These are phyloP conservation scores for Fraxinus americana DNA, from an alignment of 257 asterid genomes.

Conservation along the genomic window DNA sequence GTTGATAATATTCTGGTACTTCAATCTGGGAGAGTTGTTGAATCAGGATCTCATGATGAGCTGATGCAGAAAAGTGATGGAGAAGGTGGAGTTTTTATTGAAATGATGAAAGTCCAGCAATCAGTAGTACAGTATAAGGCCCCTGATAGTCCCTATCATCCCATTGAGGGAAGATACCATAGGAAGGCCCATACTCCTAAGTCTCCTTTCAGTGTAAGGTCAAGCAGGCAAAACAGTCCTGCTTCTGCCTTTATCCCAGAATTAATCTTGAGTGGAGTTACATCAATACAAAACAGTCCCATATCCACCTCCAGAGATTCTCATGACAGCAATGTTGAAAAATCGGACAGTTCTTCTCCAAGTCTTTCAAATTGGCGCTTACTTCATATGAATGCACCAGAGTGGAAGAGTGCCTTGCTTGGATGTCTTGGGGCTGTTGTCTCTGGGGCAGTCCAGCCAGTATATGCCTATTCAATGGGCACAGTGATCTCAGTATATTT, in stretches of 20 bases:
- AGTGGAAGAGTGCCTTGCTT: conserved; percentile 67
- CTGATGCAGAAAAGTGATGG: conserved; percentile 44
- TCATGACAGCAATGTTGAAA: conserved; percentile 42
- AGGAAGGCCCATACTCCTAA: conserved; percentile 23
- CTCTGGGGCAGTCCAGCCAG: conserved; percentile 64
- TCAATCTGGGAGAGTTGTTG: conserved; percentile 59
- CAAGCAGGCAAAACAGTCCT: conserved; percentile 59
- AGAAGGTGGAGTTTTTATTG: conserved; percentile 46
- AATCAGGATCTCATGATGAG: conserved; percentile 64
- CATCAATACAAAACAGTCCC: conserved; percentile 36
- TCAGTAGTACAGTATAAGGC: conserved; percentile 31
- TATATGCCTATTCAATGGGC: conserved; percentile 66
- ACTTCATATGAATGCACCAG: conserved; percentile 62
- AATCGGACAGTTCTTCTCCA: conserved; percentile 10
- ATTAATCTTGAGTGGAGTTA: conserved; percentile 32
- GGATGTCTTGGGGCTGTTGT: conserved; percentile 63
- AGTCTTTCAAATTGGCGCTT: conserved; percentile 49
- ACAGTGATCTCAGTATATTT: conserved; percentile 59
- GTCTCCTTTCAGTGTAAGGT: conserved; percentile 32
- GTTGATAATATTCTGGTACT: conserved; percentile 58
- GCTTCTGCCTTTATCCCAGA: conserved; percentile 56
- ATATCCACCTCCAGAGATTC: conserved; percentile 32
- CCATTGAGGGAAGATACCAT: conserved; percentile 9
- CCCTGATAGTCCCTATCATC: conserved; percentile 13
- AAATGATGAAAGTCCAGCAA: conserved; percentile 60